phyloP scores from a whole-genome alignment of 495 filamentous ascomycete species.

The Daldinia decipiens region DNA sequence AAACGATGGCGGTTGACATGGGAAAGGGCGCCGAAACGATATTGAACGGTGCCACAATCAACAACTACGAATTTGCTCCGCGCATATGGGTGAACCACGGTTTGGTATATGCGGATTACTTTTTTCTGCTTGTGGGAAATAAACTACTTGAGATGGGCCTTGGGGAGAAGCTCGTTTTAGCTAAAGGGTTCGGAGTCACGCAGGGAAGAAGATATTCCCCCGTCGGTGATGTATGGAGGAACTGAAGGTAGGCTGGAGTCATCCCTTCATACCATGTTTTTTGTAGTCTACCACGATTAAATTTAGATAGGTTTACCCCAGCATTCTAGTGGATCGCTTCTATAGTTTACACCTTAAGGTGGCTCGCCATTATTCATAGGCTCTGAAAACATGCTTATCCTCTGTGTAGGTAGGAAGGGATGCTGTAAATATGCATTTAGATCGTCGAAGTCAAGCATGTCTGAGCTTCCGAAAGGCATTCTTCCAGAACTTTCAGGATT shows the following conservation, averaged over 20 bases:
- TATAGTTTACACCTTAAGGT: not conserved
- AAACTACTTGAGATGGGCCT: slow-evolving; percentile 46
- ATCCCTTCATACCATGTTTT: not conserved
- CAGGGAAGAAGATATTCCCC: not conserved
- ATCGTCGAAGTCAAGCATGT: not conserved
- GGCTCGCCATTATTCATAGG: not conserved
- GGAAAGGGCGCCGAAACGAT: slow-evolving; percentile 40
- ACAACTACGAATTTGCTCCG: slow-evolving; percentile 50
- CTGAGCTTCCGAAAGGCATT: not conserved
- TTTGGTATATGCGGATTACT: slow-evolving; percentile 62
- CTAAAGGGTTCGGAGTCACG: not conserved
- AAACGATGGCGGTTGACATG: not conserved
- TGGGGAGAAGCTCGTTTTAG: slow-evolving; percentile 3
- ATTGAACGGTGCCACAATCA: slow-evolving; percentile 54
- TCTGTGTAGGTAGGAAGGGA: not conserved
- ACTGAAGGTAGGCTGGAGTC: not conserved
- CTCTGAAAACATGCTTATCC: slow-evolving; percentile 1
- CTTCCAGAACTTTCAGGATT: not conserved
- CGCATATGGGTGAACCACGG: slow-evolving; percentile 49
- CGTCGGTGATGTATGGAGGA: not conserved
- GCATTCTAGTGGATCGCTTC: not conserved
- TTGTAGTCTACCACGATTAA: not conserved
- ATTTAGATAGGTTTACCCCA: not conserved
- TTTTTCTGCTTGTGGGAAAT: slow-evolving; percentile 60
- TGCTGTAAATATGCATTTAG: not conserved